Percentiles rank a stretch among this genome's conserved stretches.
Conservation (phyloP, 495 filamentous ascomycete species). For the Penicillium diatomitis region DNA sequence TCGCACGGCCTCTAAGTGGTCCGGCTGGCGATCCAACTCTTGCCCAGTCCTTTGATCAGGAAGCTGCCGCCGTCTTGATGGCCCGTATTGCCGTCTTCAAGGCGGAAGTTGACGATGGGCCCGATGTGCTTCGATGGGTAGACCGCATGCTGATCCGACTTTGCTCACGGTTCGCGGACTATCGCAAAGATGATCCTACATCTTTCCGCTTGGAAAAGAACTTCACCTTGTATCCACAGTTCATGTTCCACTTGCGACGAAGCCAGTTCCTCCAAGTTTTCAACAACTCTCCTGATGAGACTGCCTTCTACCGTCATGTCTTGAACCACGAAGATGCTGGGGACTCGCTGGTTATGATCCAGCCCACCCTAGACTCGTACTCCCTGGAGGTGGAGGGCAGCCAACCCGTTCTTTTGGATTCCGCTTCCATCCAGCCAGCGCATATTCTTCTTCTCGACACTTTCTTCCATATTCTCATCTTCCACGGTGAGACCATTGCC, state of each 20-base stretch:
- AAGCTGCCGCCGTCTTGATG: constrained; percentile 97
- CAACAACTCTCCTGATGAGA: constrained; percentile 99
- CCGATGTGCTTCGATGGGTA: constrained; percentile 98
- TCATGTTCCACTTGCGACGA: constrained; percentile 98
- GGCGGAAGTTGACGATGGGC: constrained; percentile 96
- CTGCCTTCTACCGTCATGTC: constrained; percentile 95
- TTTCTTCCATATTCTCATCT: constrained; percentile 99
- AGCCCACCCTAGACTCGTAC: constrained; percentile 95
- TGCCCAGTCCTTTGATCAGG: constrained; percentile 96
- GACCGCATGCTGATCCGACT: constrained; percentile 97
- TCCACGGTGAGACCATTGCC: constrained; percentile 95
- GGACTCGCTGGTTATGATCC: constrained; percentile 97
- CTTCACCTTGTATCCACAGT: constrained; percentile 97
- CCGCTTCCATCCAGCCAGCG: constrained; percentile 87
- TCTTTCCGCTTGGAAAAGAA: constrained; percentile 99
- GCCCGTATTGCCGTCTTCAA: constrained; percentile 98
- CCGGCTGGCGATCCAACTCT: constrained; percentile 96
- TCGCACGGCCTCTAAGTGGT: constrained; percentile 83
- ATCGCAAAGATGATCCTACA: constrained; percentile 94
- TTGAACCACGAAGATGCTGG: constrained; percentile 95
- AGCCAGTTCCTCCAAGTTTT: constrained; percentile 99
- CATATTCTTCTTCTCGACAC: constrained; percentile 95
- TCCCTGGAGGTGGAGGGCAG: constrained; percentile 89
- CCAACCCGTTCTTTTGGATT: constrained; percentile 88
- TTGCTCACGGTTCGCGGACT: constrained; percentile 95